Base-by-base conservation (phyloP, 768 basidiomycete species). In the Kwoniella europaea region DNA sequence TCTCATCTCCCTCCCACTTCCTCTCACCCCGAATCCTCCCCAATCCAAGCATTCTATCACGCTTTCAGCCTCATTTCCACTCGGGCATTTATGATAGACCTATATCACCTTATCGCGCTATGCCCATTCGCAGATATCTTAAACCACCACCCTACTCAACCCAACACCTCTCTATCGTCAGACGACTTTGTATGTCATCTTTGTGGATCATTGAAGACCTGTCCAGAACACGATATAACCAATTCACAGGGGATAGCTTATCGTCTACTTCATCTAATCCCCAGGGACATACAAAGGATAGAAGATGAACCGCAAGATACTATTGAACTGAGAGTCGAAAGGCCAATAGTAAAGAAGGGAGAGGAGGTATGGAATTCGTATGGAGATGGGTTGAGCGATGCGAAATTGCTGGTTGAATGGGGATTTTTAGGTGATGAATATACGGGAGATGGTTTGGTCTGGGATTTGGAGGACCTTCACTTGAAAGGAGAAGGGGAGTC, bases 41-140 rank as follows among this genome's bases (percentile, higher is more conserved):
- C 73, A 4, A 43, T 74, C 18, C 10, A 46, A 24, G 1, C 73
- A 27, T 74, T 58, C 50, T 59, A 70, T n/a, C 85, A 86, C 61
- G 88, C 90, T 7, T 89, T 87, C 76, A 83, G 87, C 2, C 86
- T 93, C 46, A 91, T 94, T 60, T 91, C 90, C 4, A 91, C 92
- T 4, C 86, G 93, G 50, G 90, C 93, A 9, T 95, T 95, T 83
- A 85, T 92, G 69, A 89, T 93, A 69, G 93, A 94, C 82, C 87
- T 88, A 7, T 93, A 88, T 78, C 92, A 93, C 79, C 89, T 89
- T 6, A 85, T 94, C 18, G 87, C 91, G 0, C 91, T 95, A 88
- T 92, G 93, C n/a, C 92, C 93, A 2, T 87, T 94, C 71, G 92
- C 92, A 46, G 93, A 94, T 84, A 87, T 79, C 18, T 78, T 79